phyloP scores from a whole-genome alignment of 805 yeast genomes.

The Citeromyces matritensis region DNA sequence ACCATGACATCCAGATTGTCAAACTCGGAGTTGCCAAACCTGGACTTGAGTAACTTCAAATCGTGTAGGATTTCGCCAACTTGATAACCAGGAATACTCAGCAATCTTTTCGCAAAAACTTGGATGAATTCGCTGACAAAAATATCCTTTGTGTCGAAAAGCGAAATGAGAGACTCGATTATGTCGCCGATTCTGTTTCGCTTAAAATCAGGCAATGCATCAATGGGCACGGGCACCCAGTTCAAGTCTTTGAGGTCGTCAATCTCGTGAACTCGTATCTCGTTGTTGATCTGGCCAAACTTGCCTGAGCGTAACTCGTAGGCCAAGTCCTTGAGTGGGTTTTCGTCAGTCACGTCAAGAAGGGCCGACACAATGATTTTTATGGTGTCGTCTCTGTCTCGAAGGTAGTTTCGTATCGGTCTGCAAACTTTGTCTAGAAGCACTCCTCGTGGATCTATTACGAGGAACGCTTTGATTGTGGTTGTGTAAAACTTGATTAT shows the following conservation, averaged over 20 bases:
- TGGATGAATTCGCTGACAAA: slow-evolving; percentile 52
- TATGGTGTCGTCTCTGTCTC: slow-evolving; percentile 62
- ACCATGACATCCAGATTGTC: slow-evolving; percentile 75
- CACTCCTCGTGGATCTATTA: slow-evolving; percentile 81
- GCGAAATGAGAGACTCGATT: slow-evolving; percentile 55
- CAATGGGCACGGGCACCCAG: slow-evolving; percentile 83
- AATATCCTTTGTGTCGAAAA: slow-evolving; percentile 53
- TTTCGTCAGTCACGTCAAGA: slow-evolving; percentile 26
- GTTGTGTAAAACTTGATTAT: slow-evolving; percentile 56
- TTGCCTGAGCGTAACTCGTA: slow-evolving; percentile 27
- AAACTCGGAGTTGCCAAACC: slow-evolving; percentile 56
- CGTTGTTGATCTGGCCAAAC: slow-evolving; percentile 7
- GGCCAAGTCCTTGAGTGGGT: slow-evolving; percentile 36
- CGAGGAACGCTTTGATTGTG: slow-evolving; percentile 53
- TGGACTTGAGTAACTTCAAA: slow-evolving; percentile 37
- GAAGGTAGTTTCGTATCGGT: slow-evolving; percentile 60
- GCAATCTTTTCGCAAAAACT: slow-evolving; percentile 41
- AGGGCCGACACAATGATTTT: slow-evolving; percentile 57
- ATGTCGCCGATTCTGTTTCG: slow-evolving; percentile 47
- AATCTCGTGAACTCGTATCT: slow-evolving; percentile 9
- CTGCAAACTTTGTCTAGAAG: slow-evolving; percentile 63
- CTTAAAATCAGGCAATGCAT: slow-evolving; percentile 77
- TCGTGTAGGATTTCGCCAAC: slow-evolving; percentile 22
- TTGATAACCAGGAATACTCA: slow-evolving; percentile 24
- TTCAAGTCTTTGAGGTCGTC: slow-evolving; percentile 31